Base-by-base conservation (phyloP, 2,329 filamentous ascomycete species). In the Reticulascus tulasneorum region DNA sequence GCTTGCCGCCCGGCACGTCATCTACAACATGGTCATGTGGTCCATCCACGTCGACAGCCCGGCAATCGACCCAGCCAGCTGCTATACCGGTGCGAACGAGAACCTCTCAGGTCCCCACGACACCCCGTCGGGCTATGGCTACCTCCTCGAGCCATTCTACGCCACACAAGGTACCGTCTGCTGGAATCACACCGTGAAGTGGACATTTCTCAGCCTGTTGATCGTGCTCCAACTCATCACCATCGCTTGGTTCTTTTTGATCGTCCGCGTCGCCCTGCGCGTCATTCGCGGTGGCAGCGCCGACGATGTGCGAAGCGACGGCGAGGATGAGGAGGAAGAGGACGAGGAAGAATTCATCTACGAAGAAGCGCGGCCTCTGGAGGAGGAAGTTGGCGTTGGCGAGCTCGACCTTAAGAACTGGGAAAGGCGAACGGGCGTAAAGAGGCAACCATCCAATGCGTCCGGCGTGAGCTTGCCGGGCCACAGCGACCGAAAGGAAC, bases 191-290 rank as follows among this genome's bases (percentile, higher is more conserved):
- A 73, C 71, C 9, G 78, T 96, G 51, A 82, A 83, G 51, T 85
- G 78, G 73, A 70, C 73, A 10, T 97, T 97, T 66, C 67, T 97
- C 12, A 70, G 73, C 9, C 73, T 87, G 24, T 77, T 98, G 4
- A 67, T 94, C 10, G 75, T 82, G 23, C 71, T 98, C 16, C 89
- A 97, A 61, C 67, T 73, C 16, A 75, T 98, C 35, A 89, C 86
- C 21, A 67, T 94, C 23, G 73, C 86, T 44, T 97, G 93, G 93
- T 94, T 97, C 54, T 73, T 71, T 44, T 85, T 95, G 80, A 95
- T 97, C 48, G 63, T 90, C 24, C 79, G 81, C 38, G 86, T 98
- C 3, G 89, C 89, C 16, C 73, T 84, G 44, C 82, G 83, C 43
- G 89, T 97, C 6, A 56, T 97, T 23, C 76, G 73, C 33, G 90